A percentile compares a stretch with the other conserved stretches of the same genome.
Conservation (phyloP, 768 basidiomycete genomes). For the Amanita pseudoporphyria region DNA sequence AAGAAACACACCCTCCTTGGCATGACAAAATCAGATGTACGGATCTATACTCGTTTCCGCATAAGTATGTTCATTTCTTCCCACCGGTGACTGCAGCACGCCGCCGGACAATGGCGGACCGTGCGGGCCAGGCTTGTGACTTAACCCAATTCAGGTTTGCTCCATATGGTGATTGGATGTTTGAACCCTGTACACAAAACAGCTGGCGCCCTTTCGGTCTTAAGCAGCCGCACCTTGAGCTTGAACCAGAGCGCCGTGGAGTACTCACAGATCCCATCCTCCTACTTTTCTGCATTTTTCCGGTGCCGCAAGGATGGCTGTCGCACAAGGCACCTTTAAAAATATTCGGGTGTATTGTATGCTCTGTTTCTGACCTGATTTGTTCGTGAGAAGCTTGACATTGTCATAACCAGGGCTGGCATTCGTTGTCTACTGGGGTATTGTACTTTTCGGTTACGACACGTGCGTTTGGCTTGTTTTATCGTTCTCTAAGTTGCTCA, state of each 20-base stretch:
- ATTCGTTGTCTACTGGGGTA: slow-evolving; percentile 69
- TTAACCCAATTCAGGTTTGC: background rate
- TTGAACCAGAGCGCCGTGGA: no score
- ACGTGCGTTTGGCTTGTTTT: slow-evolving; percentile 35
- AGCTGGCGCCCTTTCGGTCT: no score
- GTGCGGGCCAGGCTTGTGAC: background rate
- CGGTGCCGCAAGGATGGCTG: background rate
- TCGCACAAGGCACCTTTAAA: slow-evolving; percentile 12
- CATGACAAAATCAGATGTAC: no score
- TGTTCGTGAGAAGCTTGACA: background rate
- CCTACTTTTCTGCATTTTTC: background rate
- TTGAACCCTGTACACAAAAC: background rate
- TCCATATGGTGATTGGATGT: background rate
- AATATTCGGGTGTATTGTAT: slow-evolving; percentile 62
- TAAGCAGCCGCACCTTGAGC: no score
- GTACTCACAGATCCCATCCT: background rate
- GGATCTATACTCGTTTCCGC: no score
- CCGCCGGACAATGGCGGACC: no score
- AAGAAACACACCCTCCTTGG: no score
- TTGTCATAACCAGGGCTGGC: slow-evolving; percentile 44
- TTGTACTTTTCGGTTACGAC: slow-evolving; percentile 78
- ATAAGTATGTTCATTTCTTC: no score
- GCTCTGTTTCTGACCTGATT: slow-evolving; percentile 14
- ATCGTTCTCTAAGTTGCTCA: slow-evolving; percentile 6
- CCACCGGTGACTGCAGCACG: no score